These are phyloP conservation scores for Daldinia caldariorum DNA, from an alignment of 495 filamentous ascomycete species.

Conservation along the genomic window DNA sequence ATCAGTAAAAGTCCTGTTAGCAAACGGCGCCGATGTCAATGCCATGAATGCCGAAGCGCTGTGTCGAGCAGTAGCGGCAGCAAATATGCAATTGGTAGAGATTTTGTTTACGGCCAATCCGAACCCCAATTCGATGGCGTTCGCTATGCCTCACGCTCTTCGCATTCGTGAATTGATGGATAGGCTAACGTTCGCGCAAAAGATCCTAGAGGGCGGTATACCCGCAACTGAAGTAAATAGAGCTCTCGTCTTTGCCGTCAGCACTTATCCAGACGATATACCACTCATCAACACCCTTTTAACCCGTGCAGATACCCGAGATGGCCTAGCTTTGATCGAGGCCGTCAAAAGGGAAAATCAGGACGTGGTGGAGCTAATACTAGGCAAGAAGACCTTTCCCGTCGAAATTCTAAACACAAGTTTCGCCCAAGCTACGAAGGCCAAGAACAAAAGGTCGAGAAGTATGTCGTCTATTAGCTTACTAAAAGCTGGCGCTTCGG, in stretches of 20 bases:
- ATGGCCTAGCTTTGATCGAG: constrained; percentile 53
- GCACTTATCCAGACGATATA: constrained; percentile 52
- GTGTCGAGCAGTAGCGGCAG: constrained; percentile 51
- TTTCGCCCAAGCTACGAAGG: constrained; percentile 49
- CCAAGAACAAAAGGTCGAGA: constrained; percentile 45
- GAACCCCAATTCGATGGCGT: constrained; percentile 47
- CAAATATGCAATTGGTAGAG: constrained; percentile 53
- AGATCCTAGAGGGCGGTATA: constrained; percentile 54
- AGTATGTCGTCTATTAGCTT: constrained; percentile 50
- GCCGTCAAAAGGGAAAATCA: constrained; percentile 51
- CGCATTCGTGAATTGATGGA: constrained; percentile 56
- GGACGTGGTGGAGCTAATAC: constrained; percentile 52
- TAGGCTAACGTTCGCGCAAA: constrained; percentile 54
- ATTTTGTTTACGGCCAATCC: constrained; percentile 50
- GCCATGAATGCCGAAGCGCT: constrained; percentile 55
- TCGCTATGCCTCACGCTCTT: constrained; percentile 56
- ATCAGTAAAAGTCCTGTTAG: constrained; percentile 50
- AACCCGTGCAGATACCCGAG: constrained; percentile 52
- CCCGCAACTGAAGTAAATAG: constrained; percentile 53
- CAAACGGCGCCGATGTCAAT: constrained; percentile 57
- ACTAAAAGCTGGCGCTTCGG: constrained; percentile 51
- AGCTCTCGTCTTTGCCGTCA: constrained; percentile 55
- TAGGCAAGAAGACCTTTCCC: constrained; percentile 50
- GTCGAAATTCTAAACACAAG: constrained; percentile 43
- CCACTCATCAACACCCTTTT: constrained; percentile 52